A percentile compares a stretch with the other conserved stretches of the same genome.
phyloP scores from a whole-genome alignment of 1,284 basidiomycete species.

The Ganoderma lingzhi region DNA sequence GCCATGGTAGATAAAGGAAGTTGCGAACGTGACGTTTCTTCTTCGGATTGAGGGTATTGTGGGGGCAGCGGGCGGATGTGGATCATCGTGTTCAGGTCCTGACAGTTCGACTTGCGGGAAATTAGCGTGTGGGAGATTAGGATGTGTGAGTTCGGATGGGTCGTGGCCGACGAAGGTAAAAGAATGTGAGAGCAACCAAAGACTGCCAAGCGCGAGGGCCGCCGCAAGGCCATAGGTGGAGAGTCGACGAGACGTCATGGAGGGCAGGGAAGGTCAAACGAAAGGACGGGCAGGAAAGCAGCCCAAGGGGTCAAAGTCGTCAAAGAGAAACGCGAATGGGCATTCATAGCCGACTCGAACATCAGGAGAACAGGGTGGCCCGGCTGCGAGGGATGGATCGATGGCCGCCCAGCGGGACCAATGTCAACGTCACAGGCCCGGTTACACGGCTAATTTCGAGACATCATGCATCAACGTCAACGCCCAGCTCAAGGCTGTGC shows the following conservation, averaged over 20 bases:
- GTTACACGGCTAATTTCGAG: conserved; percentile 1
- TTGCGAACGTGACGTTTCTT: conserved; percentile 41
- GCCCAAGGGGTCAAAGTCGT: conserved; percentile 2
- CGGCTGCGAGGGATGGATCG: not conserved
- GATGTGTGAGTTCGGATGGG: conserved; percentile 8
- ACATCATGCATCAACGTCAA: not conserved
- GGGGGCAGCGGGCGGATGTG: not conserved
- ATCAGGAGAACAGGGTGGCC: not conserved
- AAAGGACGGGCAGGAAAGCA: conserved; percentile 15
- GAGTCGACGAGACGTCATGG: conserved; percentile 15
- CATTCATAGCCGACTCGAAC: not conserved
- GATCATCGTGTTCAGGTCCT: not conserved
- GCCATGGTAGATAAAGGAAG: conserved; percentile 44
- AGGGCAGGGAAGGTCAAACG: conserved; percentile 3
- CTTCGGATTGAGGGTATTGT: conserved; percentile 15
- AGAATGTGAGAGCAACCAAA: conserved; percentile 20
- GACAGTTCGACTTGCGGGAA: conserved; percentile 1
- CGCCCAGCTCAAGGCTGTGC: not conserved
- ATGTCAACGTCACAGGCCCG: not conserved
- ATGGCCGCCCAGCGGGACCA: not conserved
- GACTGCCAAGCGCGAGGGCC: conserved; percentile 14
- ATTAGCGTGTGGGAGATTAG: conserved; percentile 5
- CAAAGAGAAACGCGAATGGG: not conserved
- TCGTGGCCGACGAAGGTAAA: conserved; percentile 10
- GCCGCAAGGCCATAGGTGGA: conserved; percentile 18